Percentiles rank a stretch among this genome's conserved stretches.
Evolutionary conservation across 371 early-diverging fungal species (phyloP).

Genomic region (Mucor plumbeus): DNA sequence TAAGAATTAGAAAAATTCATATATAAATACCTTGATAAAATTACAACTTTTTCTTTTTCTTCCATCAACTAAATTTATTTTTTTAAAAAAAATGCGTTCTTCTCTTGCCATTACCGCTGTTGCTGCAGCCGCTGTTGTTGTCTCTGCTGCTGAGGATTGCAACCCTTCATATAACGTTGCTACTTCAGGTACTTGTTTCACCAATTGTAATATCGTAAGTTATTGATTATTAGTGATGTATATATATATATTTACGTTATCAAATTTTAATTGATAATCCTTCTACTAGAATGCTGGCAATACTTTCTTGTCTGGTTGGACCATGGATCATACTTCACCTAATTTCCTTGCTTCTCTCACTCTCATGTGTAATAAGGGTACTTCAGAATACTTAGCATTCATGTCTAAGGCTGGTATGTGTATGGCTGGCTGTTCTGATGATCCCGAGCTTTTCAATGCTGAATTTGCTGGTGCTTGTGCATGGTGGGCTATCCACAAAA

Average conservation of each 20-base stretch:
- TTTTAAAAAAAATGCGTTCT: conserved; percentile 17
- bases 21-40: conserved; percentile 5
- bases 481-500: conserved; percentile 30
- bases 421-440: conserved; percentile 33
- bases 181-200: conserved; percentile 32
- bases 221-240: background rate
- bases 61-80: background rate
- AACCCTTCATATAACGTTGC: conserved; percentile 42
- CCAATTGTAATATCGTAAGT: conserved; percentile 32
- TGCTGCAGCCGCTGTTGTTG: conserved; percentile 21
- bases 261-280: too few species aligned
- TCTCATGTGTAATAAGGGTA: conserved; percentile 32
- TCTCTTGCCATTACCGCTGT: conserved; percentile 13
- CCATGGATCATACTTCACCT: conserved; percentile 34
- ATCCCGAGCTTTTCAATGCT: conserved; percentile 14
- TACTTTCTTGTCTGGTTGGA: conserved; percentile 20
- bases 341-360: conserved; percentile 38
- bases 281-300: conserved; percentile 18
- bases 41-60: background rate
- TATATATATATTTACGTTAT: background rate
- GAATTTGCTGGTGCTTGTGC: conserved; percentile 35
- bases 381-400: conserved; percentile 33
- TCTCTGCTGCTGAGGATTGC: conserved; percentile 24
- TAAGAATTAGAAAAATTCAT: background rate
- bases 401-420: conserved; percentile 48